Evolutionary conservation across 148 eudicot species (phyloP), one percentile per base, ranked within the genome.

Genomic region (Camellia granthamiana): DNA sequence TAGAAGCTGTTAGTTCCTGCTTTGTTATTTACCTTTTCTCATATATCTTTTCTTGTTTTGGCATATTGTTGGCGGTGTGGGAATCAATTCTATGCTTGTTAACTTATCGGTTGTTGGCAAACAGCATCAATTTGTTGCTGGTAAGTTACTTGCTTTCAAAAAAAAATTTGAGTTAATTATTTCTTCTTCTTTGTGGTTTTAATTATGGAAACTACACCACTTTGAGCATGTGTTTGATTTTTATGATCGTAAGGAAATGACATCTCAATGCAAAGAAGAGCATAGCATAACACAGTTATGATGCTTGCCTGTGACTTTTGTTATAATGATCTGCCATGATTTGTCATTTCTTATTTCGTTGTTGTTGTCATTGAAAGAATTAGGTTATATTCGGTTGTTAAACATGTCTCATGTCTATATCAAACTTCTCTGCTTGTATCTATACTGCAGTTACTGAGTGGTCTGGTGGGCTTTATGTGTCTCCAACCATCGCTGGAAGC

Each of bases 71-170:
- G 72, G 77, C 58, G 84, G 70, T 76, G 82, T 58, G 69, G 87
- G 84, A 83, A 90, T 81, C 58, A 30, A 71, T 60, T 75, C 46
- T 63, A 8, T 87, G 75, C 84, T 77, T 81, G 75, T 68, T 83
- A 70, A 70, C 77, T 68, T 86, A 77, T 71, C 83, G 84, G 84
- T 77, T 61, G 71, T 72, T 43, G 80, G 72, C 75, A 69, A 82
- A 87, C 91, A 96, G 99, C 89, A 91, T 88, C 99, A 96, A 91
- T 96, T 96, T 88, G 95, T 96, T 82, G 99, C 99, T 73, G 98
- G 99, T 96, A 85, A 89, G 98, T 87, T 71, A 44, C 74, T 78
- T 83, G 62, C 68, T 72, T 52, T 78, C 11, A 23, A 83, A 61
- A 70, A 23, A 56, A 9, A 61, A 30, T 6, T 13, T 51, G 16